Evolutionary conservation across 129 eudicot genomes (phyloP).

Genomic region (Oenanthe sinensis): DNA sequence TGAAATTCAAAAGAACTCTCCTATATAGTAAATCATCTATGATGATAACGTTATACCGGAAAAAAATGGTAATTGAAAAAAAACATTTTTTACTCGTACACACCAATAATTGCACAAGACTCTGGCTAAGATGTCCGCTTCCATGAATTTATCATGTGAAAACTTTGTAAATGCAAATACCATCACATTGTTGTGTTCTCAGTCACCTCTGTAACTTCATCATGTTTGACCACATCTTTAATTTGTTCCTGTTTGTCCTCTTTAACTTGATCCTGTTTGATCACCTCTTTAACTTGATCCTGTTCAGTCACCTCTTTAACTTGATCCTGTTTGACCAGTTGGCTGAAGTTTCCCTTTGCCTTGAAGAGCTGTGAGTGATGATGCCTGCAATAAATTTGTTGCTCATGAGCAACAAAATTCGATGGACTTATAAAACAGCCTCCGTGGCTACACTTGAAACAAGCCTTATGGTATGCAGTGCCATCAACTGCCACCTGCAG

Average conservation of each 20-base stretch:
- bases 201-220: constrained; percentile 29
- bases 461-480: constrained; percentile 49
- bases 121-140: constrained; percentile 9
- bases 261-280: background rate
- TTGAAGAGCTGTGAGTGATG: constrained; percentile 59
- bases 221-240: background rate
- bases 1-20: background rate
- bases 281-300: background rate
- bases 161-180: constrained; percentile 1
- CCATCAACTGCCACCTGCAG: constrained; percentile 64
- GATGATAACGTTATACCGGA: background rate
- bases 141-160: constrained; percentile 2
- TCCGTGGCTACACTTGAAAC: constrained; percentile 61
- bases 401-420: constrained; percentile 64
- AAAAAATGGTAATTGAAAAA: background rate
- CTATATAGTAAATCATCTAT: background rate
- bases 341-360: constrained; percentile 64
- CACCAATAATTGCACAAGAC: constrained; percentile 8
- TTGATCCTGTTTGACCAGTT: constrained; percentile 4
- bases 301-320: background rate
- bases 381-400: constrained; percentile 56
- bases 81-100: background rate
- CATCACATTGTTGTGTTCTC: constrained; percentile 31
- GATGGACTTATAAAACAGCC: constrained; percentile 68
- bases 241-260: background rate